Evolutionary conservation across 2,329 filamentous ascomycete genomes (phyloP).

Genomic region (Didymella sp.): DNA sequence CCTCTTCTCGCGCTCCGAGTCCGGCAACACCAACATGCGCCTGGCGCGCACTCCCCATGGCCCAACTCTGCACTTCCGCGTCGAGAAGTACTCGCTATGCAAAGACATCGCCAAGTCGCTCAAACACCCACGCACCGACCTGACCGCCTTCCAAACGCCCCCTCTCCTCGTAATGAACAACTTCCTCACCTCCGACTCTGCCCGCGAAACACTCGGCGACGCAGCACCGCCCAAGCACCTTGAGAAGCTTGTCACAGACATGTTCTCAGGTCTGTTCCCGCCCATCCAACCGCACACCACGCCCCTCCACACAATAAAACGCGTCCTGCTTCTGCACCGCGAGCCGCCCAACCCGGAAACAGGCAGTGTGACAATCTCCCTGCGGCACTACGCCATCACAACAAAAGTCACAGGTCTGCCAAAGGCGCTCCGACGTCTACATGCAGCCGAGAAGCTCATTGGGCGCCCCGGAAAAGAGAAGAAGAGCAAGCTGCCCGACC

Average conservation of each 20-base stretch:
- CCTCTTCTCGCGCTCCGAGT: slow-evolving; percentile 87
- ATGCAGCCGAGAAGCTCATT: slow-evolving; percentile 82
- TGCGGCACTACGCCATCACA: slow-evolving; percentile 94
- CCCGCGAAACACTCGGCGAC: slow-evolving; percentile 42
- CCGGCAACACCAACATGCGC: slow-evolving; percentile 90
- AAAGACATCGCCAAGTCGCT: slow-evolving; percentile 87
- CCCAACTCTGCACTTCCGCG: slow-evolving; percentile 90
- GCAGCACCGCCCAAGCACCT: slow-evolving; percentile 89
- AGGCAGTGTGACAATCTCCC: slow-evolving; percentile 77
- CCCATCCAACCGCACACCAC: slow-evolving; percentile 92
- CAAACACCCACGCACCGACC: slow-evolving; percentile 82
- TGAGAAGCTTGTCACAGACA: slow-evolving; percentile 87
- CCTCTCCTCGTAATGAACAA: slow-evolving; percentile 99
- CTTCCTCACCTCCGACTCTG: slow-evolving; percentile 70
- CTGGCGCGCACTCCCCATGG: slow-evolving; percentile 87
- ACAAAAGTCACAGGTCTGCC: slow-evolving; percentile 86
- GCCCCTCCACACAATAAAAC: slow-evolving; percentile 87
- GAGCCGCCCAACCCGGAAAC: slow-evolving; percentile 60
- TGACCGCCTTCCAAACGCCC: slow-evolving; percentile 78
- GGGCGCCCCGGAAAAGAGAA: slow-evolving; percentile 62
- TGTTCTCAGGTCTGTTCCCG: slow-evolving; percentile 96
- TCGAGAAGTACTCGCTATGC: slow-evolving; percentile 92
- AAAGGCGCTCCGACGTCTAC: slow-evolving; percentile 80
- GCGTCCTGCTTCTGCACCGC: slow-evolving; percentile 88
- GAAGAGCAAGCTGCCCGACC: slow-evolving; percentile 76